These are phyloP conservation scores for Cyphellophora attinorum DNA, from an alignment of 2,329 filamentous ascomycete species.

Conservation along the genomic window DNA sequence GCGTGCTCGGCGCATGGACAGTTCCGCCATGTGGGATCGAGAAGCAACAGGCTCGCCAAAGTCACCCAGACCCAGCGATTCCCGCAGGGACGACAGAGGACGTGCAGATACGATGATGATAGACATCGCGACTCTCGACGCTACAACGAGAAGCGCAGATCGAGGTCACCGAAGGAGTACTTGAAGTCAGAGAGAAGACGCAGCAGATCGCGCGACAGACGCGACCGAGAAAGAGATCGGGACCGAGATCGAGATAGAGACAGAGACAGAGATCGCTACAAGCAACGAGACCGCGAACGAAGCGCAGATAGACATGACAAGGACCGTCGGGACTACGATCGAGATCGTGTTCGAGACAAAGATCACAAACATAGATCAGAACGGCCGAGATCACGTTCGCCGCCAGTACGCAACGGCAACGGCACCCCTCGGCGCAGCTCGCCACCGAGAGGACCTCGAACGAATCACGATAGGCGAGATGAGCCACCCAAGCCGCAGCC, in stretches of 20 bases:
- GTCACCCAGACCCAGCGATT: conserved; percentile 27
- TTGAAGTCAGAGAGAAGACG: background rate
- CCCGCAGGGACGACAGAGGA: conserved; percentile 22
- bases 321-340: too few relatives aligned
- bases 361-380: background rate
- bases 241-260: conserved; percentile 1
- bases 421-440: background rate
- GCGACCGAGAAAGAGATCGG: background rate
- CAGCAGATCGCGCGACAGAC: background rate
- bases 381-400: background rate
- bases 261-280: background rate
- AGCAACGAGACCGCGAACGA: background rate
- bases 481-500: too few relatives aligned
- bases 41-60: conserved; percentile 24
- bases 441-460: background rate
- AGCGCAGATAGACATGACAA: background rate
- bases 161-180: background rate
- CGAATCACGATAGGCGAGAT: background rate
- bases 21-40: conserved; percentile 52
- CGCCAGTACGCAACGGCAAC: background rate
- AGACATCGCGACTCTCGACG: background rate
- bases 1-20: conserved; percentile 45
- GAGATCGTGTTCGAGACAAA: background rate
- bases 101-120: conserved; percentile 12
- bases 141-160: background rate